These are phyloP conservation scores for Fusarium succisae DNA, from an alignment of 2,329 filamentous ascomycete genomes.

Conservation along the genomic window DNA sequence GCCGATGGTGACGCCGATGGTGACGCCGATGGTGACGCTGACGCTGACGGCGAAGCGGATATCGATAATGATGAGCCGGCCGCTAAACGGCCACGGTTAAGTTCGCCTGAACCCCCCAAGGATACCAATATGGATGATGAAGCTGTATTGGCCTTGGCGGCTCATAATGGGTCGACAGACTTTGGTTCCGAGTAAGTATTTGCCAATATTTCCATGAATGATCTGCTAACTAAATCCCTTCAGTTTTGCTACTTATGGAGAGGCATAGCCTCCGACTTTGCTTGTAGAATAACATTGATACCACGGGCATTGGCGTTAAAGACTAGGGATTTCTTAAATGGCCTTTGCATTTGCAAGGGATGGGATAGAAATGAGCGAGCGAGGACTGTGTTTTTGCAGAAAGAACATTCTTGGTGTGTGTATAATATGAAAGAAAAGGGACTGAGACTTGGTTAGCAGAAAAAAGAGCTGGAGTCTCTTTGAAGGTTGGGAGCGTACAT, in stretches of 20 bases:
- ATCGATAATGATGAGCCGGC: conserved; percentile 51
- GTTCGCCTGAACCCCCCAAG: conserved; percentile 42
- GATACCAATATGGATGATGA: conserved; percentile 57
- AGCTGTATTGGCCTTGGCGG: conserved; percentile 58
- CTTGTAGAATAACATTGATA: conserved; percentile 26
- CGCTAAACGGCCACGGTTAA: conserved; percentile 54
- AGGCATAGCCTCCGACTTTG: conserved; percentile 46
- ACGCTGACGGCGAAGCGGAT: conserved; percentile 41
- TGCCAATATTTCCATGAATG: neutral
- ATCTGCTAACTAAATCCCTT: conserved; percentile 3
- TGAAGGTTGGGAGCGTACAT: neutral
- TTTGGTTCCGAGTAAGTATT: conserved; percentile 56
- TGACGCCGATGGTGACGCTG: conserved; percentile 43
- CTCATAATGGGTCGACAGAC: conserved; percentile 52
- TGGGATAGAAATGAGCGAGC: conserved; percentile 3
- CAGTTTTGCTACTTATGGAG: conserved; percentile 53
- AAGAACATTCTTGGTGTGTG: neutral
- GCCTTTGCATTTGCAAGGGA: neutral
- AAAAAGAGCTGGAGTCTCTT: neutral
- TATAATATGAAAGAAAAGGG: neutral
- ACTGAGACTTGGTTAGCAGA: neutral
- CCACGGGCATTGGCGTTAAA: conserved; percentile 34
- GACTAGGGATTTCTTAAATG: conserved; percentile 18
- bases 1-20: conserved; percentile 37
- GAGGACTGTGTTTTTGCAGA: neutral